phyloP scores from a whole-genome alignment of 768 basidiomycete genomes.

The Artomyces pyxidatus region DNA sequence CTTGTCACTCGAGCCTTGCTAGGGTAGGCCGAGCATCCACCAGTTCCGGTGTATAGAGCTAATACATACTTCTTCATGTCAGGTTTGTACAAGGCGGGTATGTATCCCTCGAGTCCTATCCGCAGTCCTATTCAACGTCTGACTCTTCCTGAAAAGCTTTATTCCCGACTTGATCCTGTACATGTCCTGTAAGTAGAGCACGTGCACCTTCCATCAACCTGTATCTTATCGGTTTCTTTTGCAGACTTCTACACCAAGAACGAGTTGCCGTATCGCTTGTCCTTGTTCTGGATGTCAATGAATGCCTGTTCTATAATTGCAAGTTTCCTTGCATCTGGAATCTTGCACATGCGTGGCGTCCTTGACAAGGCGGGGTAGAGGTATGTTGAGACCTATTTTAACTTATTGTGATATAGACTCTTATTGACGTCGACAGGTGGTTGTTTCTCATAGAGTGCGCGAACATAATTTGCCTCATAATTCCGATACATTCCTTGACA shows the following conservation, averaged over 20 bases:
- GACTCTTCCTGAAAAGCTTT: constrained; percentile 3
- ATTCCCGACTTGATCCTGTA: constrained; percentile 39
- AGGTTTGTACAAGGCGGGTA: constrained; percentile 45
- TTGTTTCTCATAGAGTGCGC: constrained; percentile 46
- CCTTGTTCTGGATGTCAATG: constrained; percentile 16
- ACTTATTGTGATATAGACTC: not conserved
- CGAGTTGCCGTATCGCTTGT: constrained; percentile 24
- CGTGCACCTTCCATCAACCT: not conserved
- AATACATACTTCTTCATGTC: constrained; percentile 28
- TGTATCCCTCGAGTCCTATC: constrained; percentile 28
- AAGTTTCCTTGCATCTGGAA: constrained; percentile 52
- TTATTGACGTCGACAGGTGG: constrained; percentile 33
- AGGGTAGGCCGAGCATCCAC: constrained; percentile 8
- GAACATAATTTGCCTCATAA: constrained; percentile 43
- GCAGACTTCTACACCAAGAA: constrained; percentile 45
- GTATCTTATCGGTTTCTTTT: not conserved
- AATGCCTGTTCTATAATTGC: constrained; percentile 7
- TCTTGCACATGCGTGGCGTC: constrained; percentile 49
- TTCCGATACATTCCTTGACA: constrained; percentile 35
- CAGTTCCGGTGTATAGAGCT: not conserved
- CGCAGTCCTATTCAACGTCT: constrained; percentile 29
- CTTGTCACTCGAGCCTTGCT: constrained; percentile 34
- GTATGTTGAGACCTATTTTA: constrained; percentile 18
- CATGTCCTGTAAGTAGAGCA: constrained; percentile 30
- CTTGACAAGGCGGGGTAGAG: constrained; percentile 46